A percentile compares a stretch with the other conserved stretches of the same genome.
Evolutionary conservation across 1,284 basidiomycete species (phyloP).

Genomic region (Thecaphora thlaspeos): DNA sequence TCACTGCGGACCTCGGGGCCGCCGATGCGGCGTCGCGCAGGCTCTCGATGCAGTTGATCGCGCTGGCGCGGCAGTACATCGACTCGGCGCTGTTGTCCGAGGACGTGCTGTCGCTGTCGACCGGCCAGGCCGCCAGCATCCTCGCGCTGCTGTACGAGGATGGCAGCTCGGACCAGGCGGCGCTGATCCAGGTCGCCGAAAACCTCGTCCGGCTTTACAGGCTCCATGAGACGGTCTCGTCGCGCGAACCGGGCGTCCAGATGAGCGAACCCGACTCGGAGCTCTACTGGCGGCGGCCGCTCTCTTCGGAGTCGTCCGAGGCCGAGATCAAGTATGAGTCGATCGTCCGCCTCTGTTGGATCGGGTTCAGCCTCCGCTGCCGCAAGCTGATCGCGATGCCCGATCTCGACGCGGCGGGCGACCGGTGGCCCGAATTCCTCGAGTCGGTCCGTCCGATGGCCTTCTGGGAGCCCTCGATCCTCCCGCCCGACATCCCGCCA

Average conservation of each 20-base stretch:
- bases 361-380: slow-evolving; percentile 26
- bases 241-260: slow-evolving; percentile 20
- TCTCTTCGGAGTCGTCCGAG: slow-evolving; percentile 23
- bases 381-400: slow-evolving; percentile 33
- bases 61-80: slow-evolving; percentile 24
- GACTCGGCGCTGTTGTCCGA: neutral
- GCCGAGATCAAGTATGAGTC: slow-evolving; percentile 41
- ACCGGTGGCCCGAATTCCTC: slow-evolving; percentile 23
- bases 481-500: slow-evolving; percentile 21
- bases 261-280: slow-evolving; percentile 30
- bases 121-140: slow-evolving; percentile 36
- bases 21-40: slow-evolving; percentile 18
- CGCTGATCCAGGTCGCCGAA: slow-evolving; percentile 25
- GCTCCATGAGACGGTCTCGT: slow-evolving; percentile 15
- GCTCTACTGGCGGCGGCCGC: slow-evolving; percentile 28
- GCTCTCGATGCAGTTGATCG: slow-evolving; percentile 13
- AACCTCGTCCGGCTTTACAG: slow-evolving; percentile 22
- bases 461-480: slow-evolving; percentile 33
- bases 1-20: slow-evolving; percentile 25
- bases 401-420: slow-evolving; percentile 17
- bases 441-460: slow-evolving; percentile 29
- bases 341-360: slow-evolving; percentile 33
- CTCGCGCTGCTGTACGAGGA: slow-evolving; percentile 28
- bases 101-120: slow-evolving; percentile 10
- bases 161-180: slow-evolving; percentile 23